A percentile compares a stretch with the other conserved stretches of the same genome.
phyloP scores from a whole-genome alignment of 2,329 filamentous ascomycete species.

The Periglandula ipomoeae region DNA sequence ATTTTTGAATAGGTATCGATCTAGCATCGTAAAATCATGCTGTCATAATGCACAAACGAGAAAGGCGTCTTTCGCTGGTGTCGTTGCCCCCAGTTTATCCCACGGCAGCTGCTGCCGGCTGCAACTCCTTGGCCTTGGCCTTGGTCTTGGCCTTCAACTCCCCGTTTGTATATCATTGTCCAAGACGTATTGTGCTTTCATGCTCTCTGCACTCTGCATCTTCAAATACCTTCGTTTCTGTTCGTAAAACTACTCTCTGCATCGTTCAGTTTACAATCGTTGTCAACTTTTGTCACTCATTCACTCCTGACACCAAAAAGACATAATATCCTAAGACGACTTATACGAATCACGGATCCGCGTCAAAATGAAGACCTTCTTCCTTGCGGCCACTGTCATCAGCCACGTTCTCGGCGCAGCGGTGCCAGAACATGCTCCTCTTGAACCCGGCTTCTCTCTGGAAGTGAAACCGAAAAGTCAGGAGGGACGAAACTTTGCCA shows the following conservation, averaged over 20 bases:
- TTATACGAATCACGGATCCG: neutral
- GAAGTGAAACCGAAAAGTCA: slow-evolving; percentile 14
- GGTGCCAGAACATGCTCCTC: neutral
- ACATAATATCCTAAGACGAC: too few relatives aligned
- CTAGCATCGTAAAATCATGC: too few relatives aligned
- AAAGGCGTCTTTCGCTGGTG: neutral
- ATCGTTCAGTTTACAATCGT: too few relatives aligned
- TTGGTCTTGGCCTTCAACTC: too few relatives aligned
- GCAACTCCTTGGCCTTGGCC: neutral
- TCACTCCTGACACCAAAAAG: too few relatives aligned
- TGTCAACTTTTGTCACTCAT: too few relatives aligned
- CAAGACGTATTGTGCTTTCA: neutral
- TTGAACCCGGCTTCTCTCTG: slow-evolving; percentile 18
- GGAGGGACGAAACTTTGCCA: slow-evolving; percentile 21
- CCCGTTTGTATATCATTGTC: too few relatives aligned
- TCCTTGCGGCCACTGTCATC: neutral
- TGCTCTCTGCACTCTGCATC: too few relatives aligned
- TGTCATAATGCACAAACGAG: neutral
- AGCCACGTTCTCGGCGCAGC: neutral
- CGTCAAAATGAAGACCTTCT: slow-evolving; percentile 2
- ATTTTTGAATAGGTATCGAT: too few relatives aligned
- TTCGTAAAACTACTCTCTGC: too few relatives aligned
- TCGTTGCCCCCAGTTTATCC: neutral
- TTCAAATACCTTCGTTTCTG: too few relatives aligned
- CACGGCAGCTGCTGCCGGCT: slow-evolving; percentile 4